Conservation (phyloP, 106 monocot species). For the Phalaenopsis equestris region DNA sequence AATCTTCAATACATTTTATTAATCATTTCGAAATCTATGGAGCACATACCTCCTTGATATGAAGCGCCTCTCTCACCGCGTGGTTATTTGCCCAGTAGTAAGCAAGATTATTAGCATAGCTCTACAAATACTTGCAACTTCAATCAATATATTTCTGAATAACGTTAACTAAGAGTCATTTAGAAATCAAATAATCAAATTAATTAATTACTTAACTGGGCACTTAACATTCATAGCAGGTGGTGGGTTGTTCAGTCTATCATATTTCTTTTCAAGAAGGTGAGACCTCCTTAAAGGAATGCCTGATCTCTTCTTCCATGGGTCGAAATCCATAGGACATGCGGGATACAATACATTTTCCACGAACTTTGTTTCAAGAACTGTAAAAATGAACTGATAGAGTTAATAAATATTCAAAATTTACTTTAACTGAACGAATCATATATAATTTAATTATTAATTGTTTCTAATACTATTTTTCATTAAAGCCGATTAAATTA, state of each 20-base stretch:
- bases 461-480: neutral
- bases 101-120: neutral
- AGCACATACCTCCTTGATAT: constrained; percentile 5
- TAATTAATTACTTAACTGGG: constrained; percentile 4
- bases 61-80: neutral
- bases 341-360: constrained; percentile 1
- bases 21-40: neutral
- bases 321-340: constrained; percentile 1
- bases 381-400: neutral
- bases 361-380: constrained; percentile 3
- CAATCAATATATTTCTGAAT: neutral
- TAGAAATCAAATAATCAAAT: neutral
- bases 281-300: neutral
- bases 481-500: neutral
- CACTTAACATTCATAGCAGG: neutral
- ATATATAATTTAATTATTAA: neutral
- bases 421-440: neutral
- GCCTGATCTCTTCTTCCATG: neutral
- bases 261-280: neutral
- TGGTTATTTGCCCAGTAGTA: constrained; percentile 6
- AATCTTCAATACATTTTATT: neutral
- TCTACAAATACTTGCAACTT: neutral
- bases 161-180: neutral
- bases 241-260: neutral
- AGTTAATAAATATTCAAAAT: neutral